Evolutionary conservation across 345 rosid species (phyloP).

Genomic region (Aquilaria malaccensis): DNA sequence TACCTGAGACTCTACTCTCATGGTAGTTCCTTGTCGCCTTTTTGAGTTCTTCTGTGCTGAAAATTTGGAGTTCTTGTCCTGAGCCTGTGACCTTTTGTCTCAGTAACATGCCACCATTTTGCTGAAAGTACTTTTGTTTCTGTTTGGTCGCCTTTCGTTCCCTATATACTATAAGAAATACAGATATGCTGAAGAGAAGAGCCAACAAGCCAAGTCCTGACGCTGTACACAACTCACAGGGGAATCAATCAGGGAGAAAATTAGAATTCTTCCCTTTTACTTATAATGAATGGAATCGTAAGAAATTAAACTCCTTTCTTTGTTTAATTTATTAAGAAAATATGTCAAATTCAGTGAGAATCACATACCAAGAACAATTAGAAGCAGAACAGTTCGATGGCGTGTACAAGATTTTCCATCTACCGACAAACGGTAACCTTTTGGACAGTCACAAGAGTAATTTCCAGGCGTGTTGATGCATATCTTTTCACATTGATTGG

Average conservation of each 20-base stretch:
- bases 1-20: constrained; percentile 15
- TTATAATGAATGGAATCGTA: too few species aligned
- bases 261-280: too few species aligned
- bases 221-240: background rate
- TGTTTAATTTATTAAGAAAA: background rate
- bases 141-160: constrained; percentile 8
- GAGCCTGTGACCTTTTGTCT: constrained; percentile 3
- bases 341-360: background rate
- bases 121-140: constrained; percentile 6
- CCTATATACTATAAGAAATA: constrained; percentile 3
- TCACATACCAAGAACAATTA: constrained; percentile 5
- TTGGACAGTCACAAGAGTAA: constrained; percentile 8
- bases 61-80: too few species aligned
- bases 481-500: background rate
- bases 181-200: background rate
- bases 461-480: constrained; percentile 12
- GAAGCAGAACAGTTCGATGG: background rate
- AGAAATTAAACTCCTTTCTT: too few species aligned
- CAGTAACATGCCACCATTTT: constrained; percentile 11
- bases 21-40: constrained; percentile 21
- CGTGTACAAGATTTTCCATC: constrained; percentile 1
- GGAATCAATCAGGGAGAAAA: too few species aligned
- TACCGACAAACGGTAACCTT: constrained; percentile 3
- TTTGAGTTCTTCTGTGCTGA: constrained; percentile 10
- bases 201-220: background rate